A percentile compares a stretch with the other conserved stretches of the same genome.
phyloP scores from a whole-genome alignment of 495 filamentous ascomycete genomes.

The Chaetomium tenue region DNA sequence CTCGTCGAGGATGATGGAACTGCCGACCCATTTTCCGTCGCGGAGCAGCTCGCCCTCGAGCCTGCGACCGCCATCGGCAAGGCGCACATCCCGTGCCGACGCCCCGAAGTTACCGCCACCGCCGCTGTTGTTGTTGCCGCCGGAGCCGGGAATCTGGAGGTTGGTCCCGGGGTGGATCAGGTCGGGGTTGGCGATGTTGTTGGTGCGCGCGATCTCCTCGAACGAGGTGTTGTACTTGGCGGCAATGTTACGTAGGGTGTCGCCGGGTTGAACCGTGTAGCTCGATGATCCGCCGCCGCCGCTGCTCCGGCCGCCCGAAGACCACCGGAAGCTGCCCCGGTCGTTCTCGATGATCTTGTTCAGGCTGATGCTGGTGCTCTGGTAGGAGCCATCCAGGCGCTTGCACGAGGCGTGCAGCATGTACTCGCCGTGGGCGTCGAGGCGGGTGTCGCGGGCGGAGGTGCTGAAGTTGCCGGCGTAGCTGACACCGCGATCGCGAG shows the following conservation, averaged over 20 bases:
- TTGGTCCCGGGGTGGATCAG: slow-evolving; percentile 41
- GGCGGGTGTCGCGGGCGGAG: slow-evolving; percentile 36
- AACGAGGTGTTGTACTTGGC: slow-evolving; percentile 25
- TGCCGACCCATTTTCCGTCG: slow-evolving; percentile 37
- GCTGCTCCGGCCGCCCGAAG: slow-evolving; percentile 12
- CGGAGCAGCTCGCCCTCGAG: slow-evolving; percentile 42
- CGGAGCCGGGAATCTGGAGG: slow-evolving; percentile 35
- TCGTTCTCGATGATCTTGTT: slow-evolving; percentile 37
- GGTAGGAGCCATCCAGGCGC: slow-evolving; percentile 32
- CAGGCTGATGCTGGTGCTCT: slow-evolving; percentile 36
- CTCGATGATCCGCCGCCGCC: slow-evolving; percentile 9
- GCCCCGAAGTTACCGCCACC: slow-evolving; percentile 40
- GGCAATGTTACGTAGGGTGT: slow-evolving; percentile 39
- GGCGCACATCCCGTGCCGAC: slow-evolving; percentile 41
- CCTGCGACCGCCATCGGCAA: slow-evolving; percentile 40
- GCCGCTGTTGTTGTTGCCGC: slow-evolving; percentile 9
- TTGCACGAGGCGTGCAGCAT: slow-evolving; percentile 36
- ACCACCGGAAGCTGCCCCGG: slow-evolving; percentile 38
- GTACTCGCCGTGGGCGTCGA: slow-evolving; percentile 36
- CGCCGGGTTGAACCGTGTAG: slow-evolving; percentile 36
- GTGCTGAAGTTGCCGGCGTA: slow-evolving; percentile 36
- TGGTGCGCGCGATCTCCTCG: slow-evolving; percentile 36
- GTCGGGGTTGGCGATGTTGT: slow-evolving; percentile 38
- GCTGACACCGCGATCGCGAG: slow-evolving; percentile 17
- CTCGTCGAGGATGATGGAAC: slow-evolving; percentile 43